phyloP scores from a whole-genome alignment of 2,329 filamentous ascomycete genomes.

The Xylaria arbuscula region DNA sequence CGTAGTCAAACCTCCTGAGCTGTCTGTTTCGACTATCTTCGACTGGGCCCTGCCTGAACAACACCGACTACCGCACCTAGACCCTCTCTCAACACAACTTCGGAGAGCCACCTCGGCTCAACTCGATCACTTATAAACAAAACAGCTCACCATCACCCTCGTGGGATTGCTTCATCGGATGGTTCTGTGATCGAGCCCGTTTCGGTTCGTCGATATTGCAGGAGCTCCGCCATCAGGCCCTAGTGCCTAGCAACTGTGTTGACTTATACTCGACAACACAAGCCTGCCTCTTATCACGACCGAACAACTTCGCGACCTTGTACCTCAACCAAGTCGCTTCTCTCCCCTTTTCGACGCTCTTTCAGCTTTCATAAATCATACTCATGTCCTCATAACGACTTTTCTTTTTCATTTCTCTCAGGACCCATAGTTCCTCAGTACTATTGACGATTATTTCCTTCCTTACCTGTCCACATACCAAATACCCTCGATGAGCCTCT shows the following conservation, averaged over 20 bases:
- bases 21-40: slow-evolving; percentile 50
- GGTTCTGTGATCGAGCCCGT: slow-evolving; percentile 45
- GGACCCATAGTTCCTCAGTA: slow-evolving; percentile 45
- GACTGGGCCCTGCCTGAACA: slow-evolving; percentile 25
- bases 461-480: slow-evolving; percentile 53
- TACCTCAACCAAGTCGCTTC: slow-evolving; percentile 28
- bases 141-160: slow-evolving; percentile 30
- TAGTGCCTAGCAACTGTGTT: slow-evolving; percentile 44
- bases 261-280: slow-evolving; percentile 41
- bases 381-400: slow-evolving; percentile 59
- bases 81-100: slow-evolving; percentile 17
- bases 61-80: slow-evolving; percentile 27
- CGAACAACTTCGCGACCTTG: slow-evolving; percentile 39
- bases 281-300: slow-evolving; percentile 41
- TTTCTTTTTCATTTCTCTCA: slow-evolving; percentile 52
- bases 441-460: slow-evolving; percentile 50
- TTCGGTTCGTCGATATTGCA: slow-evolving; percentile 47
- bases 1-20: slow-evolving; percentile 39
- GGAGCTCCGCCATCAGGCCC: slow-evolving; percentile 45
- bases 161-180: slow-evolving; percentile 44
- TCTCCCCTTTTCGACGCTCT: slow-evolving; percentile 43
- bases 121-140: slow-evolving; percentile 35
- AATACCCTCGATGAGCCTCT: slow-evolving; percentile 60
- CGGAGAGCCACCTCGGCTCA: slow-evolving; percentile 41
- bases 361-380: slow-evolving; percentile 49